Base-by-base conservation (phyloP, 208 protist species). In the Crithidia acanthocephali region DNA sequence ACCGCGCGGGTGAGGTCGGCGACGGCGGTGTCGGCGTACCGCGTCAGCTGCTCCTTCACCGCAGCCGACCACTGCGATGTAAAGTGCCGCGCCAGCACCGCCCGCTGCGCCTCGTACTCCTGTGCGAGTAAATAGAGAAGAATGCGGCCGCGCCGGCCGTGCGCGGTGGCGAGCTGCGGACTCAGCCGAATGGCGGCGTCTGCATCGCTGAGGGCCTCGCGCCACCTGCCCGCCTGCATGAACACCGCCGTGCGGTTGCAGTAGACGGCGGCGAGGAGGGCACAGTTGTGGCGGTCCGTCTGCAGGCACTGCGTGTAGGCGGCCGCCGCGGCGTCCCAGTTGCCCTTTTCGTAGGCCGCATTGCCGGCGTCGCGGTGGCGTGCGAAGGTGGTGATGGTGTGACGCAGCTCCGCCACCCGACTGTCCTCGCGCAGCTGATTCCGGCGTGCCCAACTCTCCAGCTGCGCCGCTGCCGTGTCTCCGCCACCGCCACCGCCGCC, bases 231-330 rank as follows among this genome's bases (percentile, higher is more conserved):
- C 30, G 68, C 58, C 77, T 97, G 88, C 74, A 94, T 94, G 53
- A 80, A 84, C 40, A 88, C 83, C n/a, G 92, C 88, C 20, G 89
- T 83, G 18, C 92, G 88, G 59, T 95, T 95, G 71, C 88, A 92
- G 71, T 94, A 85, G 5, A 86, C 87, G 30, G 84, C 69, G 23
- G 85, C 79, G 27, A 92, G 68, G 20, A 96, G 80, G 18, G 82
- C 86, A 23, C 68, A 56, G 69, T 95, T 95, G 22, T 67, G 64
- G 48, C 83, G 77, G 75, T 92, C 85, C 37, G 87, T 50, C 35
- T 83, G 65, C 42, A 94, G 81, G 65, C 83, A 88, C 25, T 75
- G 80, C 18, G 87, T 90, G 74, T 95, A 94, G 42, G 84, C 88
- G 20, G 56, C 55, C 18, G 84, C 71, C 0, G 88, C 86, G 45